Conservation (phyloP, 345 rosid genomes). For the Abelmoschus esculentus region DNA sequence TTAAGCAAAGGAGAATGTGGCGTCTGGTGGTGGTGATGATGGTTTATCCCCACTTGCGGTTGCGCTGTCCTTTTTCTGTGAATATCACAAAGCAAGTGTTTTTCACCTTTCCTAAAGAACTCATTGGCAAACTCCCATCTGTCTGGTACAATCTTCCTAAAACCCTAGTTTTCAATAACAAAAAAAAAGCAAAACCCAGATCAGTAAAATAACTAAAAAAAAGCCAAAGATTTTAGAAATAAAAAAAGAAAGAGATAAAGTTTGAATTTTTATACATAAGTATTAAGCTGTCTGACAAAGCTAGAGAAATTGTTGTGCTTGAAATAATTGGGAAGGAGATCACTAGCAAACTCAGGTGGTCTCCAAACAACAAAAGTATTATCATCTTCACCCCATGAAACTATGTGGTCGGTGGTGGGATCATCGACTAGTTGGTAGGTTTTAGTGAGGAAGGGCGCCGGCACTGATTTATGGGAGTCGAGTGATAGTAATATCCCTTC, state of each 20-base stretch:
- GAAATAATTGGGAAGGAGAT: slow-evolving; percentile 92
- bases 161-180: slow-evolving; percentile 39
- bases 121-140: too few relatives aligned
- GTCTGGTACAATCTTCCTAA: too few relatives aligned
- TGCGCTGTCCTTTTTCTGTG: background rate
- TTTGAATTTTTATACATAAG: slow-evolving; percentile 46
- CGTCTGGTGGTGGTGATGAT: too few relatives aligned
- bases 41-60: slow-evolving; percentile 20
- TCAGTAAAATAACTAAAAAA: background rate
- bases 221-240: background rate
- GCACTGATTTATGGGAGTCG: slow-evolving; percentile 80
- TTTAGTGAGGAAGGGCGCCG: slow-evolving; percentile 92
- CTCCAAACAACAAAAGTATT: slow-evolving; percentile 88
- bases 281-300: slow-evolving; percentile 94
- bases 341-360: slow-evolving; percentile 91
- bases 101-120: too few relatives aligned
- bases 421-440: slow-evolving; percentile 95
- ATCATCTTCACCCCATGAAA: slow-evolving; percentile 93
- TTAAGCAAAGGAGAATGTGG: too few relatives aligned
- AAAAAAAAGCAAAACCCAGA: slow-evolving; percentile 4
- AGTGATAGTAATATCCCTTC: slow-evolving; percentile 73
- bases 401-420: slow-evolving; percentile 72
- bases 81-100: too few relatives aligned
- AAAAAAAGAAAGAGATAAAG: background rate
- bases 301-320: slow-evolving; percentile 97